Evolutionary conservation across 2,329 filamentous ascomycete genomes (phyloP).

Genomic region (Fonsecaea multimorphosa): DNA sequence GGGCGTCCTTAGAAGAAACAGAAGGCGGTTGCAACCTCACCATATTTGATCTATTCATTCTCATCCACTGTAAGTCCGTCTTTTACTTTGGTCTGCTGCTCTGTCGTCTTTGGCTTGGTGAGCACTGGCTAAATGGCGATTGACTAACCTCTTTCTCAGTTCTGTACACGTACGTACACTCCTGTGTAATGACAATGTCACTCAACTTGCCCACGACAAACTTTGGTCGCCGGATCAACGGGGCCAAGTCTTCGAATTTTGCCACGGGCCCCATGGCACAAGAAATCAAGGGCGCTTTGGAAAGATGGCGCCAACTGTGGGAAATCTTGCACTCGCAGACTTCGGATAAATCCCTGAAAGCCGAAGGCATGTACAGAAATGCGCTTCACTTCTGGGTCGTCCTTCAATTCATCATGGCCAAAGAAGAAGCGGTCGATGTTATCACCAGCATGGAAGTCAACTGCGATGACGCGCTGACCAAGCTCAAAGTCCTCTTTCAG

Average conservation of each 20-base stretch:
- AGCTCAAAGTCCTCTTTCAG: constrained; percentile 48
- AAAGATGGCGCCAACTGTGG: constrained; percentile 50
- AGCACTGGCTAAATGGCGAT: background rate
- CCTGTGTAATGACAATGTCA: constrained; percentile 47
- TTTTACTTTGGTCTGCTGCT: background rate
- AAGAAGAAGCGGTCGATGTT: constrained; percentile 52
- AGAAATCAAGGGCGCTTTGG: constrained; percentile 46
- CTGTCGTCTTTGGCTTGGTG: background rate
- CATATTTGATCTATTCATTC: constrained; percentile 50
- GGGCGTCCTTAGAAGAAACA: constrained; percentile 24
- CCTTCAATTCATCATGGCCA: constrained; percentile 50
- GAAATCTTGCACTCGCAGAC: constrained; percentile 43
- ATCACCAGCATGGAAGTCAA: constrained; percentile 53
- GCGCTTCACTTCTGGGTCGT: constrained; percentile 53
- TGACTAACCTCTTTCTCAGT: constrained; percentile 41
- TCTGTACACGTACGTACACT: constrained; percentile 50
- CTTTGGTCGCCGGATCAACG: constrained; percentile 29
- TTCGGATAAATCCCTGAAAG: constrained; percentile 47
- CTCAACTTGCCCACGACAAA: constrained; percentile 39
- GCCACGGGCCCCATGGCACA: constrained; percentile 20
- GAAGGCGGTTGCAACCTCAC: constrained; percentile 39
- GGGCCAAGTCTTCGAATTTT: constrained; percentile 12
- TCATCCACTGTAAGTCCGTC: constrained; percentile 49
- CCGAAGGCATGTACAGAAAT: constrained; percentile 52
- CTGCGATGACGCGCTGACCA: constrained; percentile 52